Evolutionary conservation across 2,329 filamentous ascomycete genomes (phyloP).

Genomic region (Diaporthe ampelina): DNA sequence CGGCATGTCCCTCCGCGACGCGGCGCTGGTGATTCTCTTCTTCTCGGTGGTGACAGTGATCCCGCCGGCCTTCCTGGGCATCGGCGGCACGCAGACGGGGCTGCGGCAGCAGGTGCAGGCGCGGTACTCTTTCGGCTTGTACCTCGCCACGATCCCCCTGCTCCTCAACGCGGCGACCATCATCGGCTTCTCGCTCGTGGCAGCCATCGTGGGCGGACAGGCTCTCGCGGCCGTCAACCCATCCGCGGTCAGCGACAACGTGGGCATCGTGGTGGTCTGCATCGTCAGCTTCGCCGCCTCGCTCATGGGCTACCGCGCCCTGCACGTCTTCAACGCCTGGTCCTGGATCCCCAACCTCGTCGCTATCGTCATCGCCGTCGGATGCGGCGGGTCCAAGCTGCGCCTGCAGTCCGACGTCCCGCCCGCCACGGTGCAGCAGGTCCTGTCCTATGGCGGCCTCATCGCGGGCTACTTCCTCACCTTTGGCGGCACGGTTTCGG

Average conservation of each 20-base stretch:
- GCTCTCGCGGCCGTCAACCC: constrained; percentile 63
- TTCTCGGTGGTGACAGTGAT: constrained; percentile 68
- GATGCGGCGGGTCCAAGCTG: constrained; percentile 66
- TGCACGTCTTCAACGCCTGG: constrained; percentile 69
- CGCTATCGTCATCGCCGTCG: constrained; percentile 65
- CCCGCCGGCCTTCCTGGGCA: constrained; percentile 68
- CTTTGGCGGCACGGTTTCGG: constrained; percentile 65
- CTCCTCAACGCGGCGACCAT: constrained; percentile 70
- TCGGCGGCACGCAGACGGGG: constrained; percentile 68
- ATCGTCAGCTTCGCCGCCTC: constrained; percentile 66
- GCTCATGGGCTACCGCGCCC: constrained; percentile 66
- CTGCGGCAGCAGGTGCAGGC: constrained; percentile 73
- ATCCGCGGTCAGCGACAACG: constrained; percentile 62
- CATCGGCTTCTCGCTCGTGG: constrained; percentile 70
- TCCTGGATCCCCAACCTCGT: constrained; percentile 69
- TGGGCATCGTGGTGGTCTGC: constrained; percentile 70
- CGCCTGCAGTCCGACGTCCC: constrained; percentile 58
- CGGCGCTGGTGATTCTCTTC: constrained; percentile 70
- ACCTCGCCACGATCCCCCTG: constrained; percentile 65
- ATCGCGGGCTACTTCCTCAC: constrained; percentile 68
- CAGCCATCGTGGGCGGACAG: constrained; percentile 69
- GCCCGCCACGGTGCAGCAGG: constrained; percentile 53
- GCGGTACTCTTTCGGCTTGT: constrained; percentile 70
- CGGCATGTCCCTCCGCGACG: constrained; percentile 67
- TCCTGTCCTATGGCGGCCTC: constrained; percentile 61